Conservation (phyloP, 2,329 filamentous ascomycete species). For the Penicillium sclerotigenum region DNA sequence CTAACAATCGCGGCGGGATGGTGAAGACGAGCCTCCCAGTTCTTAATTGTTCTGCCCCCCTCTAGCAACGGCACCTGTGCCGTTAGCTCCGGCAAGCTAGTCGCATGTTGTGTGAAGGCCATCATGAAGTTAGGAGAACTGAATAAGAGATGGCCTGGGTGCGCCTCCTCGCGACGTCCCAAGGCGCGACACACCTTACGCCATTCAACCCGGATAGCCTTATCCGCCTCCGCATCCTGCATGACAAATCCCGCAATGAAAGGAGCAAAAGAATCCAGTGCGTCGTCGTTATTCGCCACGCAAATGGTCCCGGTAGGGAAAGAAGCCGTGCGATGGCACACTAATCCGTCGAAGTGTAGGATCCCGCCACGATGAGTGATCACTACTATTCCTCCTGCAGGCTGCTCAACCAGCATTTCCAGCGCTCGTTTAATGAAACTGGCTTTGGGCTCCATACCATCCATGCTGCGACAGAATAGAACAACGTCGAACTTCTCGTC, state of each 20-base stretch:
- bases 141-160: constrained; percentile 48
- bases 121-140: constrained; percentile 50
- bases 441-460: constrained; percentile 55
- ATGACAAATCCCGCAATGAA: constrained; percentile 52
- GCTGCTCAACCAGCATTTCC: constrained; percentile 42
- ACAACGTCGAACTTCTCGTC: constrained; percentile 53
- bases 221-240: constrained; percentile 21
- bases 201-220: constrained; percentile 44
- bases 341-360: constrained; percentile 49
- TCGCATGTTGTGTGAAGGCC: constrained; percentile 50
- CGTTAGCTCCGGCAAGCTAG: constrained; percentile 43
- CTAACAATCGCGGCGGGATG: constrained; percentile 46
- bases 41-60: constrained; percentile 2
- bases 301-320: constrained; percentile 47
- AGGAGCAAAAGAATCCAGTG: constrained; percentile 51
- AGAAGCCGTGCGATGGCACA: constrained; percentile 47
- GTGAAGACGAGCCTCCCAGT: constrained; percentile 46
- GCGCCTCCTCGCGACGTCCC: constrained; percentile 39
- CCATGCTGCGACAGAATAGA: constrained; percentile 64
- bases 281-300: constrained; percentile 47
- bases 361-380: constrained; percentile 55
- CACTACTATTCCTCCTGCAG: constrained; percentile 44
- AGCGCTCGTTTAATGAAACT: constrained; percentile 49
- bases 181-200: constrained; percentile 52
- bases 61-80: constrained; percentile 39